Evolutionary conservation across 805 yeast species (phyloP), one percentile per base, ranked within the genome.

Genomic region (Saturnispora gosingensis): DNA sequence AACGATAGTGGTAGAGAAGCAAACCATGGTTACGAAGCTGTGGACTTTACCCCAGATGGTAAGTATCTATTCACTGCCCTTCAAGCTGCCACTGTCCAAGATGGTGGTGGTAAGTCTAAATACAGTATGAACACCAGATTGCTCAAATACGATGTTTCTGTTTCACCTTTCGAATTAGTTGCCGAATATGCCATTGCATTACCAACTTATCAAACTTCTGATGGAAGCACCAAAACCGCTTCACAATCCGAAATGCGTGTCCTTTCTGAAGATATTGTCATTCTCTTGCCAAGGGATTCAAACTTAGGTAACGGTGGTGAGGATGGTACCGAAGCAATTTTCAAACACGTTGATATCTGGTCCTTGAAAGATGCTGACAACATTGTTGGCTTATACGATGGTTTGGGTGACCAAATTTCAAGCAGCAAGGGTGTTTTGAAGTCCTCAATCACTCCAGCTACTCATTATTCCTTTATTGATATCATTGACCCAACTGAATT

Each of bases 11-110:
- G 69, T 24, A 58, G 69, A 55, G 51, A 58, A 15, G 48, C 54
- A 38, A 66, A 66, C 49, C 61, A 63, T 46, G 69, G 69, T 46
- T 66, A 63, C 47, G 69, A 66, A 57, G 68, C 67, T 32, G 52
- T 58, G 44, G 56, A 64, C 40, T 32, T 65, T 18, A 59, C 68
- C n/a, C 64, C 69, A 22, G 68, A 66, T 53, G 69, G 68, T 24
- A 56, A 54, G 22, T 56, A 54, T 22, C 45, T 63, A 16, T 63
- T 28, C 43, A 63, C 60, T 13, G 45, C 64, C 13, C 52, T 64
- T 32, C 69, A 66, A 53, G 51, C 63, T 51, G 67, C 68, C 20
- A 57, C 61, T 36, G 49, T 60, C n/a, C 68, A 66, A 55, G 69
- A 66, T 50, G 69, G 68, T 52, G 68, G 69, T 25, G 34, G 34